Evolutionary conservation across 306 rosid genomes (phyloP), one percentile per base, ranked within the genome.

Genomic region (Corylus avellana): DNA sequence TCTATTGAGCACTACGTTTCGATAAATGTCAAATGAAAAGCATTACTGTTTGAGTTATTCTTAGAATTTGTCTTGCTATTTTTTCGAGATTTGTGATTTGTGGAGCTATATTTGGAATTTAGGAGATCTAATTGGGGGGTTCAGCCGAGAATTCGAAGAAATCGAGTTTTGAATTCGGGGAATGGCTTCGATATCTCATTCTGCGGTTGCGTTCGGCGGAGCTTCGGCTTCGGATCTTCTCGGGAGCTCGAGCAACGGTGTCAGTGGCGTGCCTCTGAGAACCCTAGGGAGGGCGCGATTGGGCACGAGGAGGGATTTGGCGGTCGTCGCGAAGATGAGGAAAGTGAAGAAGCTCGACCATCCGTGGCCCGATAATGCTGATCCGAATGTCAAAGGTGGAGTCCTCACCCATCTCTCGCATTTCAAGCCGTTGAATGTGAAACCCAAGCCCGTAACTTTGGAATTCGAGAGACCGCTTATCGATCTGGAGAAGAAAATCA

Each of bases 351-450:
- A 86, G 86, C 87, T 84, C 25, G 97, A 93, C n/a, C 83, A 90
- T 78, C 98, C 99, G 11, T 95, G 99, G 99, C 88, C 98, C 0
- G 84, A 78, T 73, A 80, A 91, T 82, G 94, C 94, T 77, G 97
- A 95, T 86, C 94, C 87, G 49, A 91, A 90, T 93, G 96, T 95
- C 32, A 86, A 89, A 77, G 98, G 97, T 37, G 97, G 98, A 70
- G 75, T 88, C 70, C 86, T 93, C 14, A 75, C 79, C 68, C 93
- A 90, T 76, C 94, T 95, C 44, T 91, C 98, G 7, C 74, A 27
- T 75, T 95, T 95, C 90, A 91, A 93, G 91, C 98, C 97, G 46
- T 84, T 91, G 70, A 89, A 88, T 14, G 93, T 88, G 84, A 90
- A 90, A 88, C 94, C 80, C 49, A 91, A 89, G 82, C 92, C 93